phyloP scores from a whole-genome alignment of 768 basidiomycete species.

The Chlorophyllum brunneum region DNA sequence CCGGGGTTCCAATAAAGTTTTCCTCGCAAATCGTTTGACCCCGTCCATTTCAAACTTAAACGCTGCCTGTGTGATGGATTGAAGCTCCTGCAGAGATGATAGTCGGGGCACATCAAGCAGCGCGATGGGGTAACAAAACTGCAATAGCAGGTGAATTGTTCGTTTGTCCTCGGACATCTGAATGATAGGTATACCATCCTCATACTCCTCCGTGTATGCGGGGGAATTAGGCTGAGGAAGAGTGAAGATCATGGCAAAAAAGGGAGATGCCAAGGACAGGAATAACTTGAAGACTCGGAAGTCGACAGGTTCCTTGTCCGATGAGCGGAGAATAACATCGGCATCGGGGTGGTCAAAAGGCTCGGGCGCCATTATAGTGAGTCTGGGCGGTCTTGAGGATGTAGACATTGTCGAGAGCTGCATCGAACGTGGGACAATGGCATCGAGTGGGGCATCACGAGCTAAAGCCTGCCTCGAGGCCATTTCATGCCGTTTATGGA shows the following conservation, averaged over 20 bases:
- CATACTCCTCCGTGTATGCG: slow-evolving; percentile 19
- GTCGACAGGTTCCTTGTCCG: slow-evolving; percentile 40
- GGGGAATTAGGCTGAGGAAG: slow-evolving; percentile 41
- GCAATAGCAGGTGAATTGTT: slow-evolving; percentile 38
- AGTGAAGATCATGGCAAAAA: slow-evolving; percentile 54
- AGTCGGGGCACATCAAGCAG: slow-evolving; percentile 26
- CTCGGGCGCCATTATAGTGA: slow-evolving; percentile 9
- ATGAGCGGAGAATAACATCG: slow-evolving; percentile 53
- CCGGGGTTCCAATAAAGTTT: slow-evolving; percentile 26
- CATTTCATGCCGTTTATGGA: not conserved
- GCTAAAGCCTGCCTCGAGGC: slow-evolving; percentile 6
- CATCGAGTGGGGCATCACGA: not conserved
- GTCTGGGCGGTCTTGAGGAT: slow-evolving; percentile 10
- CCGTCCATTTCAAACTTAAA: slow-evolving; percentile 50
- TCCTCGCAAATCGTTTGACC: slow-evolving; percentile 29
- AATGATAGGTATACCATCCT: slow-evolving; percentile 36
- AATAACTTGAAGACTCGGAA: slow-evolving; percentile 54
- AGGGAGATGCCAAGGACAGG: slow-evolving; percentile 51
- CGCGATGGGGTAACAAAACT: slow-evolving; percentile 47
- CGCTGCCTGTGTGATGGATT: slow-evolving; percentile 39
- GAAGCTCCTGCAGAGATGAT: slow-evolving; percentile 36
- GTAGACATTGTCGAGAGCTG: not conserved
- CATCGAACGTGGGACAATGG: not conserved
- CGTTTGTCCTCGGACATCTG: slow-evolving; percentile 43
- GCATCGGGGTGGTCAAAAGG: slow-evolving; percentile 49